Base-by-base conservation (phyloP, 2,329 filamentous ascomycete species). In the Colletotrichum limetticola region DNA sequence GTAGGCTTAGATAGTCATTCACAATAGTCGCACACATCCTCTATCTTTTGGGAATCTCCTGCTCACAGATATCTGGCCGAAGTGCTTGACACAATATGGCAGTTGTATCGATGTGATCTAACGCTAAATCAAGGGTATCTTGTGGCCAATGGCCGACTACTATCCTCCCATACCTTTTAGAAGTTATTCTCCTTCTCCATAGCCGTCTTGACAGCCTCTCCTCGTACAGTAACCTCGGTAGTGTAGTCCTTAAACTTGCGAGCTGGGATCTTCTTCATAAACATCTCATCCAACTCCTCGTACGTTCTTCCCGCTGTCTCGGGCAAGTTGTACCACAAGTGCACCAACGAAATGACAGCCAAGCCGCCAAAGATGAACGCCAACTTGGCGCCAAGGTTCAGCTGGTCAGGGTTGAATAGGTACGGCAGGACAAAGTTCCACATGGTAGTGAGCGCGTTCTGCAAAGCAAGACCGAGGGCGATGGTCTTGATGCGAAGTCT, bases 401-500 rank as follows among this genome's bases (percentile, higher is more conserved):
- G 69, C 66, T 76, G 68, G 24, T 77, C 76, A 1, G 75, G 76
- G 57, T 77, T 77, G 68, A 77, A 76, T n/a, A 77, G 71, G 66
- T 76, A 74, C 0, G 76, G 82, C 35, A 75, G 52, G 26, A 75
- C 68, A 49, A 75, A 72, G 35, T 57, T 68, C 72, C 72, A 74
- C 64, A 66, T 68, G 30, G 74, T 69, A 7, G 56, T 74, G 26
- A 78, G 56, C n/a, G 63, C 64, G 72, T 81, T 80, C 70, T 82
- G 80, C 14, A 80, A 62, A 1, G 80, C 80, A 24, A 82, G 71
- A n/a, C 82, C 82, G 58, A 84, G 81, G 5, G 81, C 80, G 32
- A 84, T 79, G 19, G 84, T 86, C 73, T 83, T 83, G 70, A 82
- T 81, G 2, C 82, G 78, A 7, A 85, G 79, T 9, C 81, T 78